Base-by-base conservation (phyloP, 139 green algal genomes). In the Tetraselmis chui region DNA sequence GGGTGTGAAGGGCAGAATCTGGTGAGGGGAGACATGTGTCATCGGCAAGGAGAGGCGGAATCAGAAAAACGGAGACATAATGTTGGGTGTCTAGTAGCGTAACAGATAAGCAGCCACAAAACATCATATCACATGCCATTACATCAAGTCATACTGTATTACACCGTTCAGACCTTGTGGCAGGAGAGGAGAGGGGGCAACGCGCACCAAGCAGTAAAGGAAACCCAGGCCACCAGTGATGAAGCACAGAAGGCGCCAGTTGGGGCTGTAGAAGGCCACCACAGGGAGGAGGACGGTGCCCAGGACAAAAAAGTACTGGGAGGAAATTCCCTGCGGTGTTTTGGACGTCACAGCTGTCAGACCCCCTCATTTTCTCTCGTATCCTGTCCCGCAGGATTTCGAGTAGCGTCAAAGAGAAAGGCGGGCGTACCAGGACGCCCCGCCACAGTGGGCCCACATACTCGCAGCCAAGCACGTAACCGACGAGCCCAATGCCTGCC, bases 401-500 rank as follows among this genome's bases (percentile, higher is more conserved):
- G n/a, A n/a, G n/a, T n/a, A n/a, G n/a, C n/a, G n/a, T n/a, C n/a
- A n/a, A n/a, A n/a, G n/a, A 18, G 45, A 18, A 67, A 67, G 76
- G 32, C 26, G 76, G 29, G 0, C n/a, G 32, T 24, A 31, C 76
- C 76, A 80, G 31, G 76, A 76, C 80, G 58, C 79, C 79, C 30
- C 79, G 79, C 59, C 58, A 76, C 59, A 28, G 29, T 23, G 79
- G 30, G 25, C 79, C 79, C 26, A 83, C 79, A 31, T 59, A 77
- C 59, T 83, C 79, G 59, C 58, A 78, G 30, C 28, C 59, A 30
- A 83, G 79, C 79, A 76, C 58, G 79, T 67, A 83, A 23, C 28
- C 32, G 5, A 77, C 30, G 2, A 83, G 79, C 27, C 79, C 79
- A 24, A 83, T 83, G n/a, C 79, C 79, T 2, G 79, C 79, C 2